A percentile compares a stretch with the other conserved stretches of the same genome.
phyloP scores from a whole-genome alignment of 2,329 filamentous ascomycete genomes.

The Colletotrichum sp. region DNA sequence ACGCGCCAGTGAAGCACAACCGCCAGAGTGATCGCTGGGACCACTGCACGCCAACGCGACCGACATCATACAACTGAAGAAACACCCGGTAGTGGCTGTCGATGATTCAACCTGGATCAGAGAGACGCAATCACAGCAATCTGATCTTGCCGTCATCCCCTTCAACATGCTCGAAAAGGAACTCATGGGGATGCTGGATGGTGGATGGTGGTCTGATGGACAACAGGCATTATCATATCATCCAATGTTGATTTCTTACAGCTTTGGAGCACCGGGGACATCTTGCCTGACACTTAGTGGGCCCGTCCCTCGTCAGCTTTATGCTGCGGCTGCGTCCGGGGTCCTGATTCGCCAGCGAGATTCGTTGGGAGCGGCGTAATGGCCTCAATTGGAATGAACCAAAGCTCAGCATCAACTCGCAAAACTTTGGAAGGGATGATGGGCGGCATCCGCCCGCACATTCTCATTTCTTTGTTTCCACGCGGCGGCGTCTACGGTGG shows the following conservation, averaged over 20 bases:
- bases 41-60: not conserved
- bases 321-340: not conserved
- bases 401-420: not conserved
- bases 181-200: not conserved
- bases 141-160: not conserved
- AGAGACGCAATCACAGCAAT: not conserved
- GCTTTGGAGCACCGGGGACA: conserved; percentile 15
- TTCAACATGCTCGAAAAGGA: not conserved
- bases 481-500: not conserved
- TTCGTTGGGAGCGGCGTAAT: conserved; percentile 7
- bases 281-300: conserved; percentile 13
- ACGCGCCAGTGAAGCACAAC: not conserved
- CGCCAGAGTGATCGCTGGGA: not conserved
- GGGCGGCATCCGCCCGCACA: not conserved
- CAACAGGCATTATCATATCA: conserved; percentile 16
- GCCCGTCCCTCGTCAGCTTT: not conserved
- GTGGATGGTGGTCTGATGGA: conserved; percentile 7
- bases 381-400: conserved; percentile 7
- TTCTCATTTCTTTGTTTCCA: conserved; percentile 4
- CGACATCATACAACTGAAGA: not conserved
- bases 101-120: not conserved
- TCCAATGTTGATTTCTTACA: conserved; percentile 17
- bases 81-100: not conserved
- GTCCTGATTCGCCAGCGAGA: conserved; percentile 2
- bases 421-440: not conserved